Conservation (phyloP, 2,329 filamentous ascomycete species). For the Xylaria multiplex region DNA sequence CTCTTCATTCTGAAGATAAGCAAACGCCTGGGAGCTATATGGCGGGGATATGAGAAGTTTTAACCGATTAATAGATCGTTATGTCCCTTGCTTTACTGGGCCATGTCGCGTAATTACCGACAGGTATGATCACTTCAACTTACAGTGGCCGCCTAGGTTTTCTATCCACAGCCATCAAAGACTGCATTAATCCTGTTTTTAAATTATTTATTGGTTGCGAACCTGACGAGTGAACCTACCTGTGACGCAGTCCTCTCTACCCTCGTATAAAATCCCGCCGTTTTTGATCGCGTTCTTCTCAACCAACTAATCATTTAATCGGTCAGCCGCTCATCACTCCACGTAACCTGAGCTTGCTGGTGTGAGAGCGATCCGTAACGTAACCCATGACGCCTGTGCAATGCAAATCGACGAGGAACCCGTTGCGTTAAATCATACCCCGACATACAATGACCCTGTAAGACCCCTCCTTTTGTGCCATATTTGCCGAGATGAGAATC, state of each 20-base stretch:
- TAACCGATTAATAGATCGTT: neutral
- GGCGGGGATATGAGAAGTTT: slow-evolving; percentile 11
- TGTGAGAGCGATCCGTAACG: slow-evolving; percentile 40
- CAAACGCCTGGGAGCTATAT: slow-evolving; percentile 11
- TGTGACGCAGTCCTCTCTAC: slow-evolving; percentile 18
- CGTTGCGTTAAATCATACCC: slow-evolving; percentile 42
- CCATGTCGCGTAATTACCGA: slow-evolving; percentile 14
- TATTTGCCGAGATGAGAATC: slow-evolving; percentile 38
- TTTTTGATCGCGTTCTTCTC: slow-evolving; percentile 26
- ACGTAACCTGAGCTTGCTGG: slow-evolving; percentile 30
- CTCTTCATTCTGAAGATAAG: slow-evolving; percentile 14
- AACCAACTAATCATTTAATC: slow-evolving; percentile 29
- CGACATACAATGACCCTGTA: slow-evolving; percentile 37
- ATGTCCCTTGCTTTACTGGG: neutral
- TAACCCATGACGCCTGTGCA: slow-evolving; percentile 53
- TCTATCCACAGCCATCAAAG: neutral
- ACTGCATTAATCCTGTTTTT: slow-evolving; percentile 29
- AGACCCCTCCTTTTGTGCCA: slow-evolving; percentile 32
- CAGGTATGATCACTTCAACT: slow-evolving; percentile 8
- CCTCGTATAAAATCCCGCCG: slow-evolving; percentile 25
- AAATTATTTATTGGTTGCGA: slow-evolving; percentile 35
- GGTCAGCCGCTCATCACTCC: slow-evolving; percentile 28
- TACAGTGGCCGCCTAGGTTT: neutral
- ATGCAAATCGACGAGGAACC: slow-evolving; percentile 52
- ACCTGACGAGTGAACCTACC: slow-evolving; percentile 22